phyloP scores from a whole-genome alignment of 2,329 filamentous ascomycete species.

The Plenodomus lindquistii region DNA sequence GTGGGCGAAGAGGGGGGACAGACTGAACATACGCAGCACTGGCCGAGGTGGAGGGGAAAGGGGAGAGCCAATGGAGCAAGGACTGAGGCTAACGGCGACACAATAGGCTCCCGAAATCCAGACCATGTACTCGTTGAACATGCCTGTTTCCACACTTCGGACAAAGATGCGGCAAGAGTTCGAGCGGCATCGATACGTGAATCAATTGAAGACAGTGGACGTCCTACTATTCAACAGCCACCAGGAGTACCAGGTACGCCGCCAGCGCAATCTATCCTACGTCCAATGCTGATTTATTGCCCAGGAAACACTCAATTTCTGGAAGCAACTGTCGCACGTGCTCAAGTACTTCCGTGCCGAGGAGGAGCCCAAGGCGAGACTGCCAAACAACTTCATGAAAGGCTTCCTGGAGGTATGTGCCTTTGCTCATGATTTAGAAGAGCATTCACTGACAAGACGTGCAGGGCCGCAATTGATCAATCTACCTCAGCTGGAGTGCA shows the following conservation, averaged over 20 bases:
- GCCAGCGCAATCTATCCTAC: not conserved
- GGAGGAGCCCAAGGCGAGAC: slow-evolving; percentile 72
- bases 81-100: not conserved
- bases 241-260: slow-evolving; percentile 83
- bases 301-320: slow-evolving; percentile 98
- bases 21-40: no score
- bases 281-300: slow-evolving; percentile 2
- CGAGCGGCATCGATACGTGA: slow-evolving; percentile 91
- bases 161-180: slow-evolving; percentile 97
- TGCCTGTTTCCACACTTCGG: slow-evolving; percentile 83
- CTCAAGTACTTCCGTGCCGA: slow-evolving; percentile 96
- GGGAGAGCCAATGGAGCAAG: not conserved
- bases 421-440: not conserved
- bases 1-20: no score
- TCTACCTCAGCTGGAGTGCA: slow-evolving; percentile 4
- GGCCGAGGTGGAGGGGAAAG: no score
- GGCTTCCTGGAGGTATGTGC: slow-evolving; percentile 86
- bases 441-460: slow-evolving; percentile 8
- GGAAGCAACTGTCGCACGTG: slow-evolving; percentile 94
- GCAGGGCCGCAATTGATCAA: slow-evolving; percentile 45
- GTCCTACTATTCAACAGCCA: slow-evolving; percentile 89
- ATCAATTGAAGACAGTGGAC: slow-evolving; percentile 85
- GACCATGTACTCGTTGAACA: slow-evolving; percentile 91
- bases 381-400: slow-evolving; percentile 89
- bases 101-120: slow-evolving; percentile 91